phyloP scores from a whole-genome alignment of 495 filamentous ascomycete species.

The Saxispiralis lemnorum region DNA sequence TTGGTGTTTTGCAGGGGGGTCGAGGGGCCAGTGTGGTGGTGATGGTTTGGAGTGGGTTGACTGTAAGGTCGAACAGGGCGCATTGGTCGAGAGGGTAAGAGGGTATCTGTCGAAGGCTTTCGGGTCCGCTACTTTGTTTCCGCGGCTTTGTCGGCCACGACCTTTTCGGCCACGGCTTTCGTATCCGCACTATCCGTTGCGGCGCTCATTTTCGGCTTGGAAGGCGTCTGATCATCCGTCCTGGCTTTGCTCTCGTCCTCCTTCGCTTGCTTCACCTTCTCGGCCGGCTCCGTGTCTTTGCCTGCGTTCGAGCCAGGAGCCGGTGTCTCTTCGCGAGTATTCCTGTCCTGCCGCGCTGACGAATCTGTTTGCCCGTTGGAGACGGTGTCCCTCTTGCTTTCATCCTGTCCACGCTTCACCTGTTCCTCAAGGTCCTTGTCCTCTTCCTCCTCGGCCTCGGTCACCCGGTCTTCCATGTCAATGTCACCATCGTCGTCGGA shows the following conservation, averaged over 20 bases:
- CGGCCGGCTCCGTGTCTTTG: constrained; percentile 1
- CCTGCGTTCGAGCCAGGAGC: constrained; percentile 1
- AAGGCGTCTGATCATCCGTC: neutral
- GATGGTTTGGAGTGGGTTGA: too few species aligned
- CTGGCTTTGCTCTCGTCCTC: neutral
- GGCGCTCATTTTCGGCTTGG: constrained; percentile 4
- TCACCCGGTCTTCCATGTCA: constrained; percentile 70
- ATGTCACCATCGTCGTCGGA: constrained; percentile 35
- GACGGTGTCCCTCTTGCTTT: constrained; percentile 1
- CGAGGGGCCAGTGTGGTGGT: too few species aligned
- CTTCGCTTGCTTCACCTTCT: constrained; percentile 7
- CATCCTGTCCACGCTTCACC: constrained; percentile 29
- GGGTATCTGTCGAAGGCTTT: neutral
- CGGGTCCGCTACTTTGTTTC: neutral
- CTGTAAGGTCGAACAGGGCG: too few species aligned
- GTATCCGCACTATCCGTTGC: constrained; percentile 4
- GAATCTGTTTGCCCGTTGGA: constrained; percentile 9
- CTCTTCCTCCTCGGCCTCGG: constrained; percentile 38
- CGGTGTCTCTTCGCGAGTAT: constrained; percentile 41
- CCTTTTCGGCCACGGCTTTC: too few species aligned
- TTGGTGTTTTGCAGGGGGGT: too few species aligned
- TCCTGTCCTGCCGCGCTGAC: constrained; percentile 17
- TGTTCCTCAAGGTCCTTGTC: constrained; percentile 53
- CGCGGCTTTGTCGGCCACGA: neutral
- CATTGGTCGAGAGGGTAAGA: too few species aligned